Percentiles rank a stretch among this genome's conserved stretches.
phyloP scores from a whole-genome alignment of 2,329 filamentous ascomycete genomes.

The Diaporthe ilicicola region DNA sequence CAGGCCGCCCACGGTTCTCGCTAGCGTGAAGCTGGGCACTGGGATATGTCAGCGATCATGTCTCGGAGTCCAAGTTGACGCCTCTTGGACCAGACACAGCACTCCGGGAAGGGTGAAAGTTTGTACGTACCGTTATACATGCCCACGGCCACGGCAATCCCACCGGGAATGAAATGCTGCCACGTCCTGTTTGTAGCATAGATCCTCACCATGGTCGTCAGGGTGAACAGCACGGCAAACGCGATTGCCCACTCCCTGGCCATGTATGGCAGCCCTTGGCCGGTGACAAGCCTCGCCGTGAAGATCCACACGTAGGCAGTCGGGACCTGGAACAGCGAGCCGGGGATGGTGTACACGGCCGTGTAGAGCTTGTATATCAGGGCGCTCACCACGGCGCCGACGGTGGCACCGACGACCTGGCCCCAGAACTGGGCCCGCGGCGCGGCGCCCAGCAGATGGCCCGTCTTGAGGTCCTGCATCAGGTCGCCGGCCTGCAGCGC shows the following conservation, averaged over 20 bases:
- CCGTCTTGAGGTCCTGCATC: constrained; percentile 97
- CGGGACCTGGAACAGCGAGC: constrained; percentile 89
- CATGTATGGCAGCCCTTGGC: constrained; percentile 85
- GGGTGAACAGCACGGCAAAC: constrained; percentile 77
- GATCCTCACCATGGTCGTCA: constrained; percentile 76
- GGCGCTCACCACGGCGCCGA: constrained; percentile 86
- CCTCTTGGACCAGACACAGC: no score
- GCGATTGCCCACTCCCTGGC: constrained; percentile 81
- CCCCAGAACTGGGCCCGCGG: constrained; percentile 97
- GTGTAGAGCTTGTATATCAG: constrained; percentile 91
- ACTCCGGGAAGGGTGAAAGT: not conserved
- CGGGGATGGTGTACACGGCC: constrained; percentile 84
- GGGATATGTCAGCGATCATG: not conserved
- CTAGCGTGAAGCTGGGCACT: constrained; percentile 92
- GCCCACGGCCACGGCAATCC: constrained; percentile 95
- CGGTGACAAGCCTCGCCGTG: constrained; percentile 91
- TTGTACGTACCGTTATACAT: constrained; percentile 42
- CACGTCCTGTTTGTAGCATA: constrained; percentile 64
- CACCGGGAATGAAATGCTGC: constrained; percentile 84
- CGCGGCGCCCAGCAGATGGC: constrained; percentile 88
- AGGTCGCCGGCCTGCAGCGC: constrained; percentile 95
- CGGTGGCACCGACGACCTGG: constrained; percentile 88
- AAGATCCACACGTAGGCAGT: constrained; percentile 98
- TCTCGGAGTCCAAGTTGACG: no score
- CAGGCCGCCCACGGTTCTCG: constrained; percentile 81